Evolutionary conservation across 106 monocot species (phyloP).

Genomic region (Allium cepa): DNA sequence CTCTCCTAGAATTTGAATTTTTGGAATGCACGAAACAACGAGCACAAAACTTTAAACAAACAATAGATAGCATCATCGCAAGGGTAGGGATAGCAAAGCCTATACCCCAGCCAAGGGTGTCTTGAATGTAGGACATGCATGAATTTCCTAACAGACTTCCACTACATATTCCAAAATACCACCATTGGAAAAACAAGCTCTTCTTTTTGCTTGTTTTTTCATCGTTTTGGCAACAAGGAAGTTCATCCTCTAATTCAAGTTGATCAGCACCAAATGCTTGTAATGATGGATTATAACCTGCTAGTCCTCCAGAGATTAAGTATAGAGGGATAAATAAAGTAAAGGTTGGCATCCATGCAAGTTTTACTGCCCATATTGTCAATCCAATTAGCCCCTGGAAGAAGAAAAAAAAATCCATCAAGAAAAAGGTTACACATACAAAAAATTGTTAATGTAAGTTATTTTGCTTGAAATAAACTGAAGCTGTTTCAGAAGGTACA

Average conservation of each 20-base stretch:
- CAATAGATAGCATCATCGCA: conserved; percentile 55
- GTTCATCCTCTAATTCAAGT: conserved; percentile 36
- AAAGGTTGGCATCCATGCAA: conserved; percentile 51
- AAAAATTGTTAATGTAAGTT: too few relatives aligned
- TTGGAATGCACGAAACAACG: conserved; percentile 40
- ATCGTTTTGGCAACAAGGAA: conserved; percentile 7
- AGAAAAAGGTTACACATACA: background rate
- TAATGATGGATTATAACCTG: conserved; percentile 83
- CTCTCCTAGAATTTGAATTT: conserved; percentile 7
- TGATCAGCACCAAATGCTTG: conserved; percentile 99
- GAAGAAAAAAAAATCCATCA: background rate
- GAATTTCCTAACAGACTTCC: conserved; percentile 85
- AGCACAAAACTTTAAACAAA: conserved; percentile 43
- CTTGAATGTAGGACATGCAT: conserved; percentile 85
- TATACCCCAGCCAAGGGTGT: conserved; percentile 64
- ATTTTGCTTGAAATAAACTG: too few relatives aligned
- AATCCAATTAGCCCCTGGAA: conserved; percentile 70
- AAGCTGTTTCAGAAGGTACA: too few relatives aligned
- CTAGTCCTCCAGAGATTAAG: conserved; percentile 79
- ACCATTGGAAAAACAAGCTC: conserved; percentile 89
- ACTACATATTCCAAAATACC: conserved; percentile 92
- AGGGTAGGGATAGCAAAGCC: conserved; percentile 71
- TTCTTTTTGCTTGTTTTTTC: conserved; percentile 36
- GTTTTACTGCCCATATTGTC: conserved; percentile 65
- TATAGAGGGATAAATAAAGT: conserved; percentile 82